These are phyloP conservation scores for Monosporascus sp. DNA, from an alignment of 2,329 filamentous ascomycete genomes.

Conservation along the genomic window DNA sequence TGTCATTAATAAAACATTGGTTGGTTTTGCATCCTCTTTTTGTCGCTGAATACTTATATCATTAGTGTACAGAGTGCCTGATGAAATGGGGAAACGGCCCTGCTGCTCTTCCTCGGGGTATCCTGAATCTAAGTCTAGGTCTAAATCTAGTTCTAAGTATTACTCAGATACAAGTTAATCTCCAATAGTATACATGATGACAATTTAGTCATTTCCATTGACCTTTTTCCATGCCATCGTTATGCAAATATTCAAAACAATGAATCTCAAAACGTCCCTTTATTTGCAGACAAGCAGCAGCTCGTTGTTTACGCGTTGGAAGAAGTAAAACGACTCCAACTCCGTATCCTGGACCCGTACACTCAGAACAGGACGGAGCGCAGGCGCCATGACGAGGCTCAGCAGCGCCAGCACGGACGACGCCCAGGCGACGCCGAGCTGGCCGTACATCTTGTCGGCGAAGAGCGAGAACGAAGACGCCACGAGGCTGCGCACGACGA, in stretches of 20 bases:
- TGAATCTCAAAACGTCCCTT: neutral
- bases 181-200: too few species aligned
- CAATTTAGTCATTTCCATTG: too few species aligned
- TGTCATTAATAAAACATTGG: neutral
- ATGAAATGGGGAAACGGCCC: too few species aligned
- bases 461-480: conserved; percentile 16
- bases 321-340: conserved; percentile 8
- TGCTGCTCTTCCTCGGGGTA: too few species aligned
- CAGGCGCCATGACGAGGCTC: conserved; percentile 7
- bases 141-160: too few species aligned
- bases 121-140: too few species aligned
- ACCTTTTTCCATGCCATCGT: too few species aligned
- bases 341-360: conserved; percentile 8
- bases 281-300: neutral
- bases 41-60: neutral
- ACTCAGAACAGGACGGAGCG: conserved; percentile 8
- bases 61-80: too few species aligned
- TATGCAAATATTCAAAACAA: too few species aligned
- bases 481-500: conserved; percentile 12
- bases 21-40: neutral
- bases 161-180: too few species aligned
- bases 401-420: conserved; percentile 14
- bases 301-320: neutral
- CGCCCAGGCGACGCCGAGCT: conserved; percentile 13
- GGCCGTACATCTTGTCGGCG: conserved; percentile 11